Evolutionary conservation across 164 flowering plant genomes (phyloP).

Genomic region (Chimonanthus praecox): DNA sequence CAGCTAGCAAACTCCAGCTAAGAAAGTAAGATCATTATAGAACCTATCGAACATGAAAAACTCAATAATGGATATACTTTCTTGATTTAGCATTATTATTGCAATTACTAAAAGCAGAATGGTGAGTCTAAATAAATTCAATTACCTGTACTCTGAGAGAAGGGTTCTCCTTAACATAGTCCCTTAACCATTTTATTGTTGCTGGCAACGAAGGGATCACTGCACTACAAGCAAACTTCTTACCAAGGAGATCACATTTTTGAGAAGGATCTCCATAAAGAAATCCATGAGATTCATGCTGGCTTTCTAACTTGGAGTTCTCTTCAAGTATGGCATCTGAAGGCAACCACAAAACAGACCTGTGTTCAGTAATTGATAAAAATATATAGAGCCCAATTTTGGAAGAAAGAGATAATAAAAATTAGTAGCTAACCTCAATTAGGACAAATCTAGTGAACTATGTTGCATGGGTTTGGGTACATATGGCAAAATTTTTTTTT

Average conservation of each 20-base stretch:
- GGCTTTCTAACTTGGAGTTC: constrained; percentile 16
- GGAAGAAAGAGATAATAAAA: neutral
- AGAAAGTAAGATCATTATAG: too few relatives aligned
- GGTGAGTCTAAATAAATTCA: neutral
- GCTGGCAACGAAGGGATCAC: constrained; percentile 72
- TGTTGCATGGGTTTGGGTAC: too few relatives aligned
- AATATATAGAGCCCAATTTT: neutral
- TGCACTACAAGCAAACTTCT: constrained; percentile 35
- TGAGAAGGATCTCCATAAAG: constrained; percentile 32
- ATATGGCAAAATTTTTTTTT: too few relatives aligned
- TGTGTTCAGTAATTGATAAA: neutral
- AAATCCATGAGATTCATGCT: constrained; percentile 34
- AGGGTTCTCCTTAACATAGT: constrained; percentile 57
- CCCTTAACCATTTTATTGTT: constrained; percentile 72
- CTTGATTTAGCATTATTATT: neutral
- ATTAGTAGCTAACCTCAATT: neutral
- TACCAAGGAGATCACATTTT: constrained; percentile 29
- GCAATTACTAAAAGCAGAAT: neutral
- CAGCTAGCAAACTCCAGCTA: too few relatives aligned
- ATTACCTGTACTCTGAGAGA: constrained; percentile 64
- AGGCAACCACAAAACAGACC: neutral
- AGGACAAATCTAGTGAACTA: too few relatives aligned
- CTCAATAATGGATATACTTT: neutral
- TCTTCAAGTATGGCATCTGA: constrained; percentile 30
- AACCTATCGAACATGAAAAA: too few relatives aligned